A percentile compares a stretch with the other conserved stretches of the same genome.
Evolutionary conservation across 1,284 basidiomycete species (phyloP).

Genomic region (Hymenochaete sp.): DNA sequence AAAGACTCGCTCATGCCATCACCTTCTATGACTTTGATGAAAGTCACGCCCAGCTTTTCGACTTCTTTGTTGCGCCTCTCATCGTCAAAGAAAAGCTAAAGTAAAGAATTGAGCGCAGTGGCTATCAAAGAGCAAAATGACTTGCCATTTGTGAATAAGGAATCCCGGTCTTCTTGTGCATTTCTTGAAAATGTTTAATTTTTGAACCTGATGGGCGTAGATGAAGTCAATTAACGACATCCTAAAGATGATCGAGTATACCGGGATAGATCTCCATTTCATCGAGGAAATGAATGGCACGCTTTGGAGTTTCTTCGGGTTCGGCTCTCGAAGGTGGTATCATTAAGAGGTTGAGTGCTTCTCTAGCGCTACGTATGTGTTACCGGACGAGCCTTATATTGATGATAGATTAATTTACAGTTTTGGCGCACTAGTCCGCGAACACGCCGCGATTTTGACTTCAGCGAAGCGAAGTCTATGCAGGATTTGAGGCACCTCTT

Average conservation of each 20-base stretch:
- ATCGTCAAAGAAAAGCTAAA: slow-evolving; percentile 78
- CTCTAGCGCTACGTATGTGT: slow-evolving; percentile 51
- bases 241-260: slow-evolving; percentile 20
- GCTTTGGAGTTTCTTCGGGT: slow-evolving; percentile 31
- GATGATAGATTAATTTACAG: slow-evolving; percentile 42
- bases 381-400: not conserved
- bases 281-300: slow-evolving; percentile 66
- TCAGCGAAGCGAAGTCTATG: slow-evolving; percentile 46
- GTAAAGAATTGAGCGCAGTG: slow-evolving; percentile 10
- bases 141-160: slow-evolving; percentile 78
- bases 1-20: slow-evolving; percentile 34
- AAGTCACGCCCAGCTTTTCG: slow-evolving; percentile 67
- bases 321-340: slow-evolving; percentile 42
- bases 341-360: slow-evolving; percentile 63
- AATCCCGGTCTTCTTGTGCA: slow-evolving; percentile 73
- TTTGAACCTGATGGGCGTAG: slow-evolving; percentile 54
- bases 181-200: slow-evolving; percentile 66
- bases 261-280: slow-evolving; percentile 82
- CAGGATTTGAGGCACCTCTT: slow-evolving; percentile 70
- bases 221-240: slow-evolving; percentile 3
- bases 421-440: slow-evolving; percentile 60
- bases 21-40: slow-evolving; percentile 48
- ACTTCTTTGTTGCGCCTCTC: slow-evolving; percentile 72
- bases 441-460: slow-evolving; percentile 66
- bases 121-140: slow-evolving; percentile 5